Conservation (phyloP, 2,329 filamentous ascomycete genomes). For the Huntiella decipiens region DNA sequence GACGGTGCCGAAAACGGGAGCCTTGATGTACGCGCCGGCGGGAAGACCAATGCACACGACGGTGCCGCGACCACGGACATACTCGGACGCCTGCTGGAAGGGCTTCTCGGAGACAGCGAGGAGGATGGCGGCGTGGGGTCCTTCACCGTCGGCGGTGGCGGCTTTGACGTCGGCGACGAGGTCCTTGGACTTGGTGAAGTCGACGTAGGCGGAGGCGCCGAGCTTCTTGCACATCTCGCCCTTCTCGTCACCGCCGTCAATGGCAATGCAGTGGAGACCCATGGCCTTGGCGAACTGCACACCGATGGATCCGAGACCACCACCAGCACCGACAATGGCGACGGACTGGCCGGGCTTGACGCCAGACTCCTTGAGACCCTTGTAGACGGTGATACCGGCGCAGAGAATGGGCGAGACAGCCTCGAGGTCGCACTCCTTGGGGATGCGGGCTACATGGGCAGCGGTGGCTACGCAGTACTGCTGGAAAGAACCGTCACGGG, state of each 20-base stretch:
- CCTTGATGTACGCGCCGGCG: constrained; percentile 56
- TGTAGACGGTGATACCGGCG: constrained; percentile 77
- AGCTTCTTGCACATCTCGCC: constrained; percentile 47
- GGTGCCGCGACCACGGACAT: constrained; percentile 64
- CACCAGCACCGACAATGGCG: constrained; percentile 72
- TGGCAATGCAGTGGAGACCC: constrained; percentile 63
- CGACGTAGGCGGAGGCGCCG: constrained; percentile 56
- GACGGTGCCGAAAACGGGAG: constrained; percentile 78
- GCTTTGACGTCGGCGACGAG: constrained; percentile 70
- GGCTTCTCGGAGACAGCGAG: constrained; percentile 78
- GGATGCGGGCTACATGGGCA: constrained; percentile 64
- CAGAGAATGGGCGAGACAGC: constrained; percentile 64
- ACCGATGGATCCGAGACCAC: constrained; percentile 62
- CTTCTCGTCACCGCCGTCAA: constrained; percentile 75
- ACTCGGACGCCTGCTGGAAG: constrained; percentile 84
- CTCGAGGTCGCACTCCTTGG: constrained; percentile 57
- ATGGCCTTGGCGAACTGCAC: constrained; percentile 83
- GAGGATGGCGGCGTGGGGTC: constrained; percentile 72
- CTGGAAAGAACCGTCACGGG: constrained; percentile 84
- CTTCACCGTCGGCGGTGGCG: constrained; percentile 59
- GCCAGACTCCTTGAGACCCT: constrained; percentile 72
- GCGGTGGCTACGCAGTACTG: constrained; percentile 81
- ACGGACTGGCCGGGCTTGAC: constrained; percentile 56
- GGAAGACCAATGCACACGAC: constrained; percentile 85
- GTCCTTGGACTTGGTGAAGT: constrained; percentile 60